Percentiles rank a stretch among this genome's conserved stretches.
These are phyloP conservation scores for Podaxis sp. DNA, from an alignment of 768 basidiomycete genomes.

Conservation along the genomic window DNA sequence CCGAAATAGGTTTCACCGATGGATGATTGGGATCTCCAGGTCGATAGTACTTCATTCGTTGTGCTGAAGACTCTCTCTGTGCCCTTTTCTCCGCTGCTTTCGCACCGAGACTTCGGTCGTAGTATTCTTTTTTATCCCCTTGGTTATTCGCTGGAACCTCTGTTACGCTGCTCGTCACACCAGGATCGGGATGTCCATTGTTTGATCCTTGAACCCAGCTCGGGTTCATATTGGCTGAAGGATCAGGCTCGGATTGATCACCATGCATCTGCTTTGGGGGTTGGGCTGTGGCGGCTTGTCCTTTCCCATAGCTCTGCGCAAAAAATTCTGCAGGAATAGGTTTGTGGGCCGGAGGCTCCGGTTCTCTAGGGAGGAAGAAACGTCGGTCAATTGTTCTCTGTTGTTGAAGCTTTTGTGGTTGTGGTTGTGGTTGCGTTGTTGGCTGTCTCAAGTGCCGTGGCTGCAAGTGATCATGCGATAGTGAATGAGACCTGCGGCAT, in stretches of 20 bases:
- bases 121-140: background rate
- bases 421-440: background rate
- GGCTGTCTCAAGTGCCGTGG: background rate
- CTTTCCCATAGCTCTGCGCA: background rate
- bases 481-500: background rate
- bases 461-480: background rate
- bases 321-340: background rate
- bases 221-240: background rate
- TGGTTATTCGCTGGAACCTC: no score
- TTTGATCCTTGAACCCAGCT: background rate
- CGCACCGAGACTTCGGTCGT: background rate
- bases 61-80: background rate
- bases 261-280: background rate
- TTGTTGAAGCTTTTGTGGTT: background rate
- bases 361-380: background rate
- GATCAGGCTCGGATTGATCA: background rate
- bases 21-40: background rate
- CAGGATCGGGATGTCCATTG: background rate
- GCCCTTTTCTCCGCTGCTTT: background rate
- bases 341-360: background rate
- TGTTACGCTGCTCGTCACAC: background rate
- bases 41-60: background rate
- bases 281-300: background rate
- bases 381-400: background rate
- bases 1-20: background rate